Base-by-base conservation (phyloP, 164 flowering plant species). In the Euptelea pleiosperma region DNA sequence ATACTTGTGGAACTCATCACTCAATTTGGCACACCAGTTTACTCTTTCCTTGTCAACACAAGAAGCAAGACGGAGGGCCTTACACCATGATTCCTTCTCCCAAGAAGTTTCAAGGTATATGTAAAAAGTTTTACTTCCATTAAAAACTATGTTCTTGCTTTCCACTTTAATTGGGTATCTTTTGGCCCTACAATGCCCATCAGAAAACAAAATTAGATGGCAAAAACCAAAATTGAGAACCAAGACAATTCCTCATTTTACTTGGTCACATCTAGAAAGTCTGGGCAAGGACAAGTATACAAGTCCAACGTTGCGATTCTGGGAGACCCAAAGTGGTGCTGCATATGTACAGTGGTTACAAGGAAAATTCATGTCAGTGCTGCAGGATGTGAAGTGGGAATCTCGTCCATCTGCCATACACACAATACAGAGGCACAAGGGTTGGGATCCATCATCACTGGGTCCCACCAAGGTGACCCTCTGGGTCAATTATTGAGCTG, bases 51-150 rank as follows among this genome's bases (percentile, higher is more conserved):
- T 72, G 60, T 80, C 79, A 22, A 67, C 66, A 67, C 75, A 73
- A 9, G 99, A 80, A 67, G 97, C 91, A 54, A 86, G 70, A 35
- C 96, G 96, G 31, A 94, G 93, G 57, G 96, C 93, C 69, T 80
- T 86, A 72, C 97, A 88, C 99, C 99, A 94, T 31, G 97, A 78
- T 62, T 94, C 99, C 79, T 94, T 94, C 68, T 91, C 92, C 91
- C 91, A 86, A 25, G 93, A 86, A 68, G 97, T 94, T 51, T 91
- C 96, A 22, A 84, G 75, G 75, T 75, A 94, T 48, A 94, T 65
- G 57, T 79, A 91, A 46, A 81, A 49, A 8, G 52, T 57, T 62
- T 68, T 79, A 60, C 83, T 76, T 69, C 83, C 91, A 54, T 72
- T 70, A 33, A 91, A 37, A 2, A 43, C 65, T 45, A 87, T 69